These are phyloP conservation scores for Chalaropsis thielavioides DNA, from an alignment of 2,329 filamentous ascomycete species.

Conservation along the genomic window DNA sequence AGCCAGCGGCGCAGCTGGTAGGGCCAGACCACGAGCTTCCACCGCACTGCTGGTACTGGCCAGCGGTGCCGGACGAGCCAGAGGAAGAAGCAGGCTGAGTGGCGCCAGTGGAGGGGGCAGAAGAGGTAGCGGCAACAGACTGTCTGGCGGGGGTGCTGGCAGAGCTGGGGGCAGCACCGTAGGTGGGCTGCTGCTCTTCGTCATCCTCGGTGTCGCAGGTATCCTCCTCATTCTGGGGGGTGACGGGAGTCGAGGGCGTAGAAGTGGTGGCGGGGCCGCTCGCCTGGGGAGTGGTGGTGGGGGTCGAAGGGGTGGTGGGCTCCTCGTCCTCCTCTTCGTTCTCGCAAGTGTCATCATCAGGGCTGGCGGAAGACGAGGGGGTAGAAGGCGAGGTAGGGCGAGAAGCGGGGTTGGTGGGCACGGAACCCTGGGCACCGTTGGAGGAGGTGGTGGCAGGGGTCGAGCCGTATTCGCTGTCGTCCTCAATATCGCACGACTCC, in stretches of 20 bases:
- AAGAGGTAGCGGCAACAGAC: background rate
- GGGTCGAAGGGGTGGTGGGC: background rate
- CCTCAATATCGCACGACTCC: background rate
- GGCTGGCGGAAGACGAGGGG: background rate
- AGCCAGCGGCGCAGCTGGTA: conserved; percentile 25
- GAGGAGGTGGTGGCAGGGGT: background rate
- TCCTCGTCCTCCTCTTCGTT: background rate
- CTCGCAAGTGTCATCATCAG: background rate
- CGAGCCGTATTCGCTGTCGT: background rate
- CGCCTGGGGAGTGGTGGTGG: too few relatives aligned
- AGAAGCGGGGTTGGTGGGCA: background rate
- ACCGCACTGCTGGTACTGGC: conserved; percentile 28
- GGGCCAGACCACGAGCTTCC: conserved; percentile 26
- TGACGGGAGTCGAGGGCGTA: background rate
- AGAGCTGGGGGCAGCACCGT: background rate
- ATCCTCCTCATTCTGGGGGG: background rate
- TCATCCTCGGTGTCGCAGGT: background rate
- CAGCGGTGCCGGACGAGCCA: conserved; percentile 21
- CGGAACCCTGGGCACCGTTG: background rate
- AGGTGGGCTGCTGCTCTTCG: background rate
- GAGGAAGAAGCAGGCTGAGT: conserved; percentile 21
- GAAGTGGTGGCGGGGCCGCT: background rate
- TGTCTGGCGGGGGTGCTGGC: background rate
- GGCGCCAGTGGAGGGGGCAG: conserved; percentile 23
- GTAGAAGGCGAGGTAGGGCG: background rate